Conservation (phyloP, 2,329 filamentous ascomycete genomes). For the Aspergillus felis region DNA sequence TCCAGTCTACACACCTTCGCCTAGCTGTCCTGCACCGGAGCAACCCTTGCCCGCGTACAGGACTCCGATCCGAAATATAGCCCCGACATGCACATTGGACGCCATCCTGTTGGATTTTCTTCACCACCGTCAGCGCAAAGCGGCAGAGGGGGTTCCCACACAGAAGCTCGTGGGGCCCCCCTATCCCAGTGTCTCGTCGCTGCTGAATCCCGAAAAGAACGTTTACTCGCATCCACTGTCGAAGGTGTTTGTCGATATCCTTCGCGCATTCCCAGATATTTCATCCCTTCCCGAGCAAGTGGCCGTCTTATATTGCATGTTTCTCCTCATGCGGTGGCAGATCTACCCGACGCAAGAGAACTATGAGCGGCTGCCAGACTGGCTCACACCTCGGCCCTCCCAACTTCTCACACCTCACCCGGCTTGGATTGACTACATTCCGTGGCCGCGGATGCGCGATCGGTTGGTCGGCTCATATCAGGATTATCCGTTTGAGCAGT, state of each 20-base stretch:
- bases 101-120: conserved; percentile 76
- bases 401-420: conserved; percentile 69
- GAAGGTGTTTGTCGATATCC: conserved; percentile 79
- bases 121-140: conserved; percentile 61
- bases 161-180: conserved; percentile 68
- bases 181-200: conserved; percentile 74
- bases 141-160: conserved; percentile 61
- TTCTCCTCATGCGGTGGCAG: conserved; percentile 80
- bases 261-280: conserved; percentile 78
- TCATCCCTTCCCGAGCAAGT: conserved; percentile 75
- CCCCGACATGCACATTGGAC: conserved; percentile 73
- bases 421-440: conserved; percentile 77
- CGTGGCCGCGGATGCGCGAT: conserved; percentile 75
- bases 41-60: conserved; percentile 31
- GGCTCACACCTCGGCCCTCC: conserved; percentile 61
- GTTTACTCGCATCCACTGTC: conserved; percentile 70
- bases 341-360: conserved; percentile 75
- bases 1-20: conserved; percentile 21
- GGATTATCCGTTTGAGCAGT: conserved; percentile 68
- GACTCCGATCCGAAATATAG: conserved; percentile 55
- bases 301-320: conserved; percentile 80
- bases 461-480: conserved; percentile 53
- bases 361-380: conserved; percentile 71
- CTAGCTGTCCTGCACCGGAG: conserved; percentile 21
- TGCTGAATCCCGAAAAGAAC: conserved; percentile 66